Conservation (phyloP, 2,329 filamentous ascomycete species). For the Sclerotinia minor region DNA sequence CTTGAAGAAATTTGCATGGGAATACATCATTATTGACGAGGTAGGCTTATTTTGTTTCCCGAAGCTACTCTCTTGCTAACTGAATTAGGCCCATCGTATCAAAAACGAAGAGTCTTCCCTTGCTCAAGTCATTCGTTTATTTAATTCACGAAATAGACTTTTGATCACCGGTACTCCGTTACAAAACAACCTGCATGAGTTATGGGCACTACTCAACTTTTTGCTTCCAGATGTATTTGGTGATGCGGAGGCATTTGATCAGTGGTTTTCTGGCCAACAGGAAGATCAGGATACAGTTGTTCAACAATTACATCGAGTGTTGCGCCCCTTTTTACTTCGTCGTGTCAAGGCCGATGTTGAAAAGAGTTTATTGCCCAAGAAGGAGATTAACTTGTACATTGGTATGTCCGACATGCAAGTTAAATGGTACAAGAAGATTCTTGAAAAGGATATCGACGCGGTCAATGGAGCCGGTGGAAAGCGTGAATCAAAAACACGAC, state of each 20-base stretch:
- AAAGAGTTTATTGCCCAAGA: conserved; percentile 95
- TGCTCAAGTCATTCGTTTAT: conserved; percentile 92
- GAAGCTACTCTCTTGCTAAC: conserved; percentile 21
- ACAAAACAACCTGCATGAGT: conserved; percentile 96
- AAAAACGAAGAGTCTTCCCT: conserved; percentile 99
- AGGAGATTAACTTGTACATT: conserved; percentile 94
- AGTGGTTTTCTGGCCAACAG: conserved; percentile 93
- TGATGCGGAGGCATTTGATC: conserved; percentile 93
- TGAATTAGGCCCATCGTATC: conserved; percentile 75
- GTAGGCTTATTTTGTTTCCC: conserved; percentile 38
- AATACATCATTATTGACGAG: conserved; percentile 99
- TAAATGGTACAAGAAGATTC: conserved; percentile 98
- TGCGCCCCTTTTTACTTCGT: conserved; percentile 89
- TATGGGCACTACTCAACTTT: conserved; percentile 98
- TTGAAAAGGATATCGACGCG: conserved; percentile 98
- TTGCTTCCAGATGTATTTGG: conserved; percentile 97
- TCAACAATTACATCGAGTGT: conserved; percentile 88
- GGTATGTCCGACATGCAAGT: conserved; percentile 99
- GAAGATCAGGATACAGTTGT: conserved; percentile 94
- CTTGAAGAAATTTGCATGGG: conserved; percentile 97
- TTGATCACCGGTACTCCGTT: conserved; percentile 95
- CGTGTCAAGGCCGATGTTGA: conserved; percentile 98
- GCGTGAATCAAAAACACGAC: conserved; percentile 92
- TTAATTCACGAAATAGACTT: conserved; percentile 91
- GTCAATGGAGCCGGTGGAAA: conserved; percentile 96